Percentiles rank a stretch among this genome's conserved stretches.
phyloP scores from a whole-genome alignment of 805 yeast species.

The Candida maltosa region DNA sequence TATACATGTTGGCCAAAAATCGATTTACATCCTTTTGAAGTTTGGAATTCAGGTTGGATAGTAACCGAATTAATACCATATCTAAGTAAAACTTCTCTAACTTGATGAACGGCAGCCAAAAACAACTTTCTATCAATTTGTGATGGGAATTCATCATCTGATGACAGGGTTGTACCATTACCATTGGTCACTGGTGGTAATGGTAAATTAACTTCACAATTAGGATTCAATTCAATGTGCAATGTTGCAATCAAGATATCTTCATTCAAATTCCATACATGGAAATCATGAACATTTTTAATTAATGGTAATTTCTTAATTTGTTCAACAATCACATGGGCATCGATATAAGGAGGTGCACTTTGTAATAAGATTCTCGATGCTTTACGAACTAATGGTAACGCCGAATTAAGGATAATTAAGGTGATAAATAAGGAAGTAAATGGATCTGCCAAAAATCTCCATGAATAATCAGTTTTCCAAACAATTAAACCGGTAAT shows the following conservation, averaged over 20 bases:
- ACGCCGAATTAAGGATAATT: constrained; percentile 86
- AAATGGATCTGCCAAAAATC: constrained; percentile 78
- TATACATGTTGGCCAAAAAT: no score
- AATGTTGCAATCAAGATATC: constrained; percentile 81
- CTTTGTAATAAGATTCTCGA: constrained; percentile 89
- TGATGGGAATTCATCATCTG: constrained; percentile 21
- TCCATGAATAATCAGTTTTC: constrained; percentile 90
- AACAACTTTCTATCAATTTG: constrained; percentile 41
- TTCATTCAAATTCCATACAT: constrained; percentile 93
- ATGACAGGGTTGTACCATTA: constrained; percentile 1
- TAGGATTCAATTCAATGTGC: constrained; percentile 64
- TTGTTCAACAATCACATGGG: constrained; percentile 68
- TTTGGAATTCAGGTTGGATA: constrained; percentile 87
- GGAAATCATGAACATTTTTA: constrained; percentile 88
- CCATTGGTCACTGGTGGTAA: constrained; percentile 1
- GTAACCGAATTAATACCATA: constrained; percentile 92
- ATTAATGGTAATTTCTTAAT: constrained; percentile 70
- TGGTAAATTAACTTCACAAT: constrained; percentile 3
- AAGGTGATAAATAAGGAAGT: constrained; percentile 82
- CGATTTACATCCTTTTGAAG: no score
- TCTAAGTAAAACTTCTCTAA: constrained; percentile 73
- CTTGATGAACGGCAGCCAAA: constrained; percentile 65
- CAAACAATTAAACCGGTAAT: constrained; percentile 86
- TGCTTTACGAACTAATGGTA: constrained; percentile 84
- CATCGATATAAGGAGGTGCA: constrained; percentile 79